These are phyloP conservation scores for Aurantiochytrium sp. DNA, from an alignment of 108 stramenopile species.

Conservation along the genomic window DNA sequence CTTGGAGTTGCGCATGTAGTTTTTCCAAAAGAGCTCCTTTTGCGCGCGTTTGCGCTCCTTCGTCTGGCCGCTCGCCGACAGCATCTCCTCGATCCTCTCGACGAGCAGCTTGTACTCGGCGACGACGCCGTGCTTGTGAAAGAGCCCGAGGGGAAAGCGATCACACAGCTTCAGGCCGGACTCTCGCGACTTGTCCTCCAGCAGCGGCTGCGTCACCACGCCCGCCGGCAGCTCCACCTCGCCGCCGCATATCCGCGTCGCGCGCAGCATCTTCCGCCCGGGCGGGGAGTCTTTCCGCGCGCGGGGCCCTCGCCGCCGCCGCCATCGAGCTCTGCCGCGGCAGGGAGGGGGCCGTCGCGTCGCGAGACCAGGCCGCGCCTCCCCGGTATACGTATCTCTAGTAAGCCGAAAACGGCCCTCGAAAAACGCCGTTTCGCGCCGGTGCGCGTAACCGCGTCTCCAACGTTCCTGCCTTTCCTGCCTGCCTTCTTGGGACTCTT, in stretches of 20 bases:
- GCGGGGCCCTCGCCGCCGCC: background rate
- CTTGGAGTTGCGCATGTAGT: background rate
- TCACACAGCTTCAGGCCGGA: background rate
- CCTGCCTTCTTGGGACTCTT: too few relatives aligned
- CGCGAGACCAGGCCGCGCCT: too few relatives aligned
- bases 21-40: background rate
- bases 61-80: background rate
- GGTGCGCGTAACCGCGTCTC: too few relatives aligned
- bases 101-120: background rate
- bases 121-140: background rate
- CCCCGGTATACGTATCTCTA: too few relatives aligned
- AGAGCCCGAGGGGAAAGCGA: background rate
- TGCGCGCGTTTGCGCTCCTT: background rate
- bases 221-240: constrained; percentile 12
- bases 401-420: too few relatives aligned
- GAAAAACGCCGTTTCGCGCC: too few relatives aligned
- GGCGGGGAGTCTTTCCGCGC: background rate
- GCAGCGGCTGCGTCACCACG: background rate
- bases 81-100: background rate
- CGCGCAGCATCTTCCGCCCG: background rate
- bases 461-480: too few relatives aligned
- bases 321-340: too few relatives aligned
- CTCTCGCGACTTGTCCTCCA: background rate
- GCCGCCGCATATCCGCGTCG: background rate
- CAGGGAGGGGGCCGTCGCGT: too few relatives aligned